Conservation (phyloP, 1,139 yeast genomes). For the Diutina neorugosa region DNA sequence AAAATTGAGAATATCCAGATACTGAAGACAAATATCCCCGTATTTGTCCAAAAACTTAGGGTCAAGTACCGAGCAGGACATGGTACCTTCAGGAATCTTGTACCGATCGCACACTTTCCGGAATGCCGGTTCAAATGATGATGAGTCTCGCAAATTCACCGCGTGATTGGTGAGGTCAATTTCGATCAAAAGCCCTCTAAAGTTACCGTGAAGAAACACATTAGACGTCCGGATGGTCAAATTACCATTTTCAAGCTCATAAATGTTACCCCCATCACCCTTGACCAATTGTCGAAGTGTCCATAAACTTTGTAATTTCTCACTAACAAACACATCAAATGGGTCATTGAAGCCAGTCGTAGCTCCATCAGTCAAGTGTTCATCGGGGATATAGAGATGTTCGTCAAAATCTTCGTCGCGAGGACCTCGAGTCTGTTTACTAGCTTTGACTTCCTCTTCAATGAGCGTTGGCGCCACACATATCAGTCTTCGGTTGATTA, state of each 20-base stretch:
- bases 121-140: neutral
- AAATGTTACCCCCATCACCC: slow-evolving; percentile 68
- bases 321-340: slow-evolving; percentile 35
- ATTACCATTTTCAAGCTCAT: slow-evolving; percentile 37
- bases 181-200: slow-evolving; percentile 10
- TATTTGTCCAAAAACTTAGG: neutral
- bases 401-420: slow-evolving; percentile 7
- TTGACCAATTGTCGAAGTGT: slow-evolving; percentile 54
- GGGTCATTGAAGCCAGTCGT: slow-evolving; percentile 38
- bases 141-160: neutral
- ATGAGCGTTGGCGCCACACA: slow-evolving; percentile 32
- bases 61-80: neutral
- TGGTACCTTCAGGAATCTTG: neutral
- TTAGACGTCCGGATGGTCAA: slow-evolving; percentile 50
- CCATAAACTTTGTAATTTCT: slow-evolving; percentile 66
- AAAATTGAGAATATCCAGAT: neutral
- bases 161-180: neutral
- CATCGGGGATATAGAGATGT: slow-evolving; percentile 21
- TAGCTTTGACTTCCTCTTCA: slow-evolving; percentile 13
- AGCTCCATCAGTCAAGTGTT: slow-evolving; percentile 31
- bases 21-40: slow-evolving; percentile 2
- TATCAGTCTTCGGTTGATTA: slow-evolving; percentile 36
- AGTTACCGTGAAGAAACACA: slow-evolving; percentile 61
- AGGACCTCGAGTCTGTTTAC: slow-evolving; percentile 1
- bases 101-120: neutral